phyloP scores from a whole-genome alignment of 306 rosid species.

The Cicer arietinum region DNA sequence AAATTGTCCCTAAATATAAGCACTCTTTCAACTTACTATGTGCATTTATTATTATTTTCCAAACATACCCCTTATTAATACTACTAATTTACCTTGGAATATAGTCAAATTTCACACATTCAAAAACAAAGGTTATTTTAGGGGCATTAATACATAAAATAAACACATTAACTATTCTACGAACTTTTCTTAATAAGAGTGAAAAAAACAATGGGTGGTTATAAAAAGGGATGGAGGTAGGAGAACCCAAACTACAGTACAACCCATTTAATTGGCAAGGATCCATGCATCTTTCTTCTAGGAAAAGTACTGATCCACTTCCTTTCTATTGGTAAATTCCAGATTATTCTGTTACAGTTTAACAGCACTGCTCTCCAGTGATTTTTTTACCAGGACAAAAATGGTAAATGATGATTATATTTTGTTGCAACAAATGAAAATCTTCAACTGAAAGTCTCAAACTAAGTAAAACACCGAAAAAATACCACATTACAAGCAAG shows the following conservation, averaged over 20 bases:
- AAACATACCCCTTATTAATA: no score
- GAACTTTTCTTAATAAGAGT: no score
- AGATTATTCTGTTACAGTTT: not conserved
- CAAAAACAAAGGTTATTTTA: no score
- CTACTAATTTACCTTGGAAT: no score
- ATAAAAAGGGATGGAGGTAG: no score
- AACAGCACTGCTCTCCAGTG: not conserved
- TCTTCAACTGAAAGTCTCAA: conserved; percentile 6
- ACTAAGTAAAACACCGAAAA: not conserved
- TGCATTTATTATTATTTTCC: no score
- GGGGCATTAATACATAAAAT: no score
- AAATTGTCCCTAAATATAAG: no score
- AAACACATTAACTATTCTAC: no score
- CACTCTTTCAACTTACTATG: no score
- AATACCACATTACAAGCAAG: not conserved
- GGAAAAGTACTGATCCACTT: not conserved
- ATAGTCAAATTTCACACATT: no score
- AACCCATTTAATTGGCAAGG: conserved; percentile 24
- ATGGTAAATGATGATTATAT: not conserved
- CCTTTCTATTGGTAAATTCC: conserved; percentile 21
- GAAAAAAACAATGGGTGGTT: no score
- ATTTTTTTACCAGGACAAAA: conserved; percentile 18
- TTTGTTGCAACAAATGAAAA: conserved; percentile 5
- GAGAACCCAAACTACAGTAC: conserved; percentile 9
- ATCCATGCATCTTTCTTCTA: conserved; percentile 18